Percentiles rank a stretch among this genome's conserved stretches.
Evolutionary conservation across 2,329 filamentous ascomycete species (phyloP).

Genomic region (Amylocarpus encephaloides): DNA sequence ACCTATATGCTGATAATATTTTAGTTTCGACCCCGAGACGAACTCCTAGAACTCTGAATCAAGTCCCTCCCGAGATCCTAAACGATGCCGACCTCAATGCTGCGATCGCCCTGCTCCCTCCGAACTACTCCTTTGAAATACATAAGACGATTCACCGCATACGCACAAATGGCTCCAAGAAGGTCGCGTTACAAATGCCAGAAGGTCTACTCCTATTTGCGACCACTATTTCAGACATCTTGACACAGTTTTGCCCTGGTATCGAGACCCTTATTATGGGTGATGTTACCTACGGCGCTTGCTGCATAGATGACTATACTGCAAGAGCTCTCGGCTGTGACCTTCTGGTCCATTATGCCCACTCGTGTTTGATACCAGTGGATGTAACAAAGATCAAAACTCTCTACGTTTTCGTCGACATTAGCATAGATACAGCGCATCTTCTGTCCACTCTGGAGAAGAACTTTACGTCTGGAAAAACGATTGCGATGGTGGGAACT

Average conservation of each 20-base stretch:
- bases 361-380: slow-evolving; percentile 92
- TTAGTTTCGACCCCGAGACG: slow-evolving; percentile 66
- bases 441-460: slow-evolving; percentile 79
- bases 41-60: slow-evolving; percentile 76
- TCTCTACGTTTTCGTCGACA: slow-evolving; percentile 96
- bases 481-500: slow-evolving; percentile 87
- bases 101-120: slow-evolving; percentile 77
- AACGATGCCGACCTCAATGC: slow-evolving; percentile 79
- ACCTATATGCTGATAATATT: slow-evolving; percentile 4
- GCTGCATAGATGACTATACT: slow-evolving; percentile 98
- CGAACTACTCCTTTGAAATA: slow-evolving; percentile 98
- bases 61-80: slow-evolving; percentile 81
- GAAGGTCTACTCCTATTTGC: slow-evolving; percentile 93
- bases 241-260: slow-evolving; percentile 87
- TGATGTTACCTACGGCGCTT: slow-evolving; percentile 96
- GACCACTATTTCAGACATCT: slow-evolving; percentile 94
- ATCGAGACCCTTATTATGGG: slow-evolving; percentile 97
- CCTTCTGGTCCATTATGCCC: slow-evolving; percentile 90
- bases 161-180: slow-evolving; percentile 69
- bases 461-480: slow-evolving; percentile 81
- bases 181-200: slow-evolving; percentile 92
- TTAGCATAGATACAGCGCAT: slow-evolving; percentile 87
- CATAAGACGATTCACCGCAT: slow-evolving; percentile 97
- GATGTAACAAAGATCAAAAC: slow-evolving; percentile 97
- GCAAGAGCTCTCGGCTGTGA: slow-evolving; percentile 91